Evolutionary conservation across 2,329 filamentous ascomycete genomes (phyloP).

Genomic region (Endoconidiophora polonica): DNA sequence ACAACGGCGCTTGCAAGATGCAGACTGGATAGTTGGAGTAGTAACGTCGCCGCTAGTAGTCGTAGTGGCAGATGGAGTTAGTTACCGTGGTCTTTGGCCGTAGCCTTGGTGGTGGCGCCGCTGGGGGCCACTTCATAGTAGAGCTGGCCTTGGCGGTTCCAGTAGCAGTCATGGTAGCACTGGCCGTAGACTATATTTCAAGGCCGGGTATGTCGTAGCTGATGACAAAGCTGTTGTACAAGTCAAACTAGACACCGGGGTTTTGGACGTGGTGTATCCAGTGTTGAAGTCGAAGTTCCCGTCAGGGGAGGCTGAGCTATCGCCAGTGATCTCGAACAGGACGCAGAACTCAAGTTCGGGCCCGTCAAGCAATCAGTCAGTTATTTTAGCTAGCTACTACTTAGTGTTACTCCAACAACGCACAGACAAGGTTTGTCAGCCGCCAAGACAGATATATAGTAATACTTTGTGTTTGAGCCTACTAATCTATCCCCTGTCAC

Average conservation of each 20-base stretch:
- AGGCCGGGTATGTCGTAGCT: constrained; percentile 23
- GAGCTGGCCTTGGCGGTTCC: not conserved
- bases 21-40: not conserved
- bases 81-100: not conserved
- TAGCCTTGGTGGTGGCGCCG: not conserved
- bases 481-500: too few species aligned
- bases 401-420: too few species aligned
- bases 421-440: too few species aligned
- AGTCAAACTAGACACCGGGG: constrained; percentile 40
- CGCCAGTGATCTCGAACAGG: constrained; percentile 29
- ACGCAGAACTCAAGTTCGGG: constrained; percentile 24
- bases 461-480: too few species aligned
- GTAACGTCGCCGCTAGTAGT: not conserved
- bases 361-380: too few species aligned
- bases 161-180: not conserved
- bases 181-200: constrained; percentile 17
- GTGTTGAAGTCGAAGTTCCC: constrained; percentile 29
- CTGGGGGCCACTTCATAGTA: not conserved
- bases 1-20: constrained; percentile 10
- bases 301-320: constrained; percentile 26
- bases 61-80: not conserved
- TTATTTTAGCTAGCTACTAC: too few species aligned
- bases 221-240: constrained; percentile 27
- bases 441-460: too few species aligned
- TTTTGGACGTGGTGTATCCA: constrained; percentile 44